Percentiles rank a stretch among this genome's conserved stretches.
Conservation (phyloP, 2,329 filamentous ascomycete species). For the Exutisphaerella laricina region DNA sequence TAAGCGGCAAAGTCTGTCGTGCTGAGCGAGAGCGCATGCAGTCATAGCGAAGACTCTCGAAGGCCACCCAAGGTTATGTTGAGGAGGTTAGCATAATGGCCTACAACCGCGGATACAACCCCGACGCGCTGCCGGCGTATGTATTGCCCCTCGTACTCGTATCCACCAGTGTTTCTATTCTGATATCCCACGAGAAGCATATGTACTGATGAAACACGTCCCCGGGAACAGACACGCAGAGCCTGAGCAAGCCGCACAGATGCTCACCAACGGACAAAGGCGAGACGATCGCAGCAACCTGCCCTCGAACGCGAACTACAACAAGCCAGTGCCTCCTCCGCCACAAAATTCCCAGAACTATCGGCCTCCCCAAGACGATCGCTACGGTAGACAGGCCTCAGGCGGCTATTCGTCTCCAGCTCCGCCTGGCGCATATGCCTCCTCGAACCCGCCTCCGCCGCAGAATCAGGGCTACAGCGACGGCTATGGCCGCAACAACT, state of each 20-base stretch:
- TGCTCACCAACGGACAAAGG: conserved; percentile 29
- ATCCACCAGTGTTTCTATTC: conserved; percentile 3
- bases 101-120: conserved; percentile 89
- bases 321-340: conserved; percentile 39
- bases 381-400: conserved; percentile 30
- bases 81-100: too few relatives aligned
- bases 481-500: conserved; percentile 22
- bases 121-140: conserved; percentile 88
- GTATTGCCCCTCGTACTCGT: conserved; percentile 31
- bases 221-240: conserved; percentile 59
- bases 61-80: too few relatives aligned
- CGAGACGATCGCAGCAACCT: conserved; percentile 29
- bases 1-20: conserved; percentile 2
- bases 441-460: conserved; percentile 1
- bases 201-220: conserved; percentile 21
- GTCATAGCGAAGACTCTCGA: neutral
- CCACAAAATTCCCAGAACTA: conserved; percentile 34
- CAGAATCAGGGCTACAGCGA: conserved; percentile 7
- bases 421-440: conserved; percentile 37
- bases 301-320: conserved; percentile 35
- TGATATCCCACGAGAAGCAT: neutral
- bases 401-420: conserved; percentile 24
- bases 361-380: conserved; percentile 34
- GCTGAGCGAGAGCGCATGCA: neutral
- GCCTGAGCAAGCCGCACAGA: conserved; percentile 54